These are phyloP conservation scores for Xerocomus potaroensis DNA, from an alignment of 768 basidiomycete genomes.

Conservation along the genomic window DNA sequence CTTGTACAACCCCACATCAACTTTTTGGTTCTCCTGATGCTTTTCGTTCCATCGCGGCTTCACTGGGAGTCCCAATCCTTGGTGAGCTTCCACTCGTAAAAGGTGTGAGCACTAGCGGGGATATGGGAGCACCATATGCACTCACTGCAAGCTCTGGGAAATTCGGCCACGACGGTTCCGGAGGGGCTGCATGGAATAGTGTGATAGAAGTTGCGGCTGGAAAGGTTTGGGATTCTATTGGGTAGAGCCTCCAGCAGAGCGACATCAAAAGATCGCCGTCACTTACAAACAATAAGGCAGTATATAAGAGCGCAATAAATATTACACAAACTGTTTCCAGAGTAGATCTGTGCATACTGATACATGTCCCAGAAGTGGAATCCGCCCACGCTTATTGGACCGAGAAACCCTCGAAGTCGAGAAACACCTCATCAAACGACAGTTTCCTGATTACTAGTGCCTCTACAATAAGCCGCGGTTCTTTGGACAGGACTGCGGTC, in stretches of 20 bases:
- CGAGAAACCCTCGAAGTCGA: conserved; percentile 68
- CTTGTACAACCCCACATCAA: conserved; percentile 59
- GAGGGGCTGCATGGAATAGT: conserved; percentile 30
- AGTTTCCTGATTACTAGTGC: conserved; percentile 76
- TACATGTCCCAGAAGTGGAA: not conserved
- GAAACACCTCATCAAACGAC: conserved; percentile 68
- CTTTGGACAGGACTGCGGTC: conserved; percentile 8
- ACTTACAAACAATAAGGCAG: too few species aligned
- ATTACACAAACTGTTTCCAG: too few species aligned
- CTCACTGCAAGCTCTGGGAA: conserved; percentile 21
- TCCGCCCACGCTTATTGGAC: conserved; percentile 13
- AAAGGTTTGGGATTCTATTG: conserved; percentile 29
- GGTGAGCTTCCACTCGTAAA: conserved; percentile 80
- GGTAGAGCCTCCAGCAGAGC: conserved; percentile 5
- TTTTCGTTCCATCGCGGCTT: conserved; percentile 56
- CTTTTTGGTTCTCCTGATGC: conserved; percentile 67
- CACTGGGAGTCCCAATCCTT: conserved; percentile 59
- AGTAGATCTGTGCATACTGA: too few species aligned
- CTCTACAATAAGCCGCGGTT: conserved; percentile 71
- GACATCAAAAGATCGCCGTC: too few species aligned
- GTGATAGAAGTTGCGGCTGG: conserved; percentile 29
- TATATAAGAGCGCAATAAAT: not conserved
- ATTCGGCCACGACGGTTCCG: conserved; percentile 19
- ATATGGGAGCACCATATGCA: conserved; percentile 57
- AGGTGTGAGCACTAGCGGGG: conserved; percentile 68